These are phyloP conservation scores for Hemisphaericaspora subhashii DNA, from an alignment of 1,139 yeast species.

Conservation along the genomic window DNA sequence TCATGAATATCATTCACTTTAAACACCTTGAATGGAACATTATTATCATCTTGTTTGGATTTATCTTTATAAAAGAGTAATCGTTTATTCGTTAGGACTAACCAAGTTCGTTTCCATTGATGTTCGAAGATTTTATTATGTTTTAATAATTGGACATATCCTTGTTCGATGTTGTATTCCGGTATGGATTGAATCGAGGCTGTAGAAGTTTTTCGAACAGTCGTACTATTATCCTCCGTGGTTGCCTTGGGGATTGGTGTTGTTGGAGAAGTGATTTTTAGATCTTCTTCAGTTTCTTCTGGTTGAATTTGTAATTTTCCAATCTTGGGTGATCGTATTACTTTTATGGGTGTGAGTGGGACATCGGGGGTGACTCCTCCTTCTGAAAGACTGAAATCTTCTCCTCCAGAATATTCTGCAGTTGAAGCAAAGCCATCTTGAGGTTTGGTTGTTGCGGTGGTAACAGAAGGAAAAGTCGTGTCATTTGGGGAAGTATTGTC, in stretches of 20 bases:
- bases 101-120: slow-evolving; percentile 49
- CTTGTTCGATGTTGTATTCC: slow-evolving; percentile 44
- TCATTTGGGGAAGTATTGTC: too few relatives aligned
- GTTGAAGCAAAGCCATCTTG: neutral
- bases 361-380: slow-evolving; percentile 5
- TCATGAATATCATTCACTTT: slow-evolving; percentile 43
- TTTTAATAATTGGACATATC: slow-evolving; percentile 40
- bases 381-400: slow-evolving; percentile 8
- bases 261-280: neutral
- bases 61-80: slow-evolving; percentile 48
- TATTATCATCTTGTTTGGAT: slow-evolving; percentile 12
- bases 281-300: slow-evolving; percentile 6
- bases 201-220: neutral
- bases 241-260: neutral
- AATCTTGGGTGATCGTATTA: slow-evolving; percentile 1
- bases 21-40: slow-evolving; percentile 18
- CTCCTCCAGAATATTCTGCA: slow-evolving; percentile 4
- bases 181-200: neutral
- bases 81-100: slow-evolving; percentile 42
- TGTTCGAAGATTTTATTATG: slow-evolving; percentile 32
- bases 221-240: neutral
- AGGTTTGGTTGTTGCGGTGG: neutral
- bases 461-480: too few relatives aligned
- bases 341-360: slow-evolving; percentile 5
- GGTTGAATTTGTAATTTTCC: slow-evolving; percentile 3